phyloP scores from a whole-genome alignment of 192 early-diverging fungal genomes.

The Diversispora epigaea region DNA sequence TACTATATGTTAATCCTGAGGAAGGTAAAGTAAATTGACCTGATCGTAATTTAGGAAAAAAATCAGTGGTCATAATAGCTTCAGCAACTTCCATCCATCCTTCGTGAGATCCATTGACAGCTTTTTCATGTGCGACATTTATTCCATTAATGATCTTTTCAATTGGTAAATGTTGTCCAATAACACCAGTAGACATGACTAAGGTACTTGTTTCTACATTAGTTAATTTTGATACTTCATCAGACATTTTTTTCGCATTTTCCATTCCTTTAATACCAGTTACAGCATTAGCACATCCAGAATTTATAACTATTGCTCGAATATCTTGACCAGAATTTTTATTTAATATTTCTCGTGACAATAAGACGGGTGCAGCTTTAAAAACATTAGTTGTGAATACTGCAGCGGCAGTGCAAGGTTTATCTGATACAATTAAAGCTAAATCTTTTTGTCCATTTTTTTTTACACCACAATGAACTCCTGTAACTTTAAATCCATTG shows the following conservation, averaged over 20 bases:
- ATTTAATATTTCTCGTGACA: slow-evolving; percentile 65
- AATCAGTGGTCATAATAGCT: slow-evolving; percentile 97
- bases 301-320: slow-evolving; percentile 73
- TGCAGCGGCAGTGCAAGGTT: slow-evolving; percentile 73
- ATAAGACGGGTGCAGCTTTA: slow-evolving; percentile 84
- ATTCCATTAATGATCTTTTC: slow-evolving; percentile 79
- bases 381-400: slow-evolving; percentile 95
- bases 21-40: slow-evolving; percentile 50
- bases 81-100: slow-evolving; percentile 80
- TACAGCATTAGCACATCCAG: slow-evolving; percentile 95
- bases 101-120: slow-evolving; percentile 56
- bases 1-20: slow-evolving; percentile 56
- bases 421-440: slow-evolving; percentile 72
- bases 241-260: slow-evolving; percentile 73
- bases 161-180: slow-evolving; percentile 86
- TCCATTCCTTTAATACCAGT: slow-evolving; percentile 81
- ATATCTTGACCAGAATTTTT: slow-evolving; percentile 44
- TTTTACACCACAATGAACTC: slow-evolving; percentile 76
- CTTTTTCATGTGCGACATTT: slow-evolving; percentile 36
- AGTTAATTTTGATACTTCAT: slow-evolving; percentile 56
- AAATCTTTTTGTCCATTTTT: slow-evolving; percentile 80
- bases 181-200: slow-evolving; percentile 98
- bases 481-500: slow-evolving; percentile 77
- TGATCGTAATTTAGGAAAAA: slow-evolving; percentile 90
- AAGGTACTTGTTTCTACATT: slow-evolving; percentile 48